Evolutionary conservation across 805 yeast species (phyloP).

Genomic region (Millerozyma acaciae): DNA sequence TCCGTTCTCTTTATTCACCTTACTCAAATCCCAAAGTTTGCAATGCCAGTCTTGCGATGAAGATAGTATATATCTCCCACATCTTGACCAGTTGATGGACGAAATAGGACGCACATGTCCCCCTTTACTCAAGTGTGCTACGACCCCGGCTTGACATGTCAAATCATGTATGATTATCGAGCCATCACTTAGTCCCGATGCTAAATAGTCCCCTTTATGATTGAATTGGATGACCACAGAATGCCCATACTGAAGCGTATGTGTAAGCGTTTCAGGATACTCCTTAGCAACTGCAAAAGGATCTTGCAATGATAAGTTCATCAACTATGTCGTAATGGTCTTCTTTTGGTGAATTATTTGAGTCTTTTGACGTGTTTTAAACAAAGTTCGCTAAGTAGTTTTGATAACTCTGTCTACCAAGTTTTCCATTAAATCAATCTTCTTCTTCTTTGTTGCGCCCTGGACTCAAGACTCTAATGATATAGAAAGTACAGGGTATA

Average conservation of each 20-base stretch:
- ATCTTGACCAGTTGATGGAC: conserved; percentile 67
- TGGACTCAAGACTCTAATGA: no score
- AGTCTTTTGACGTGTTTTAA: no score
- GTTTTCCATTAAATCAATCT: no score
- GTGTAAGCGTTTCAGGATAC: conserved; percentile 79
- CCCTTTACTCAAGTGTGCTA: conserved; percentile 45
- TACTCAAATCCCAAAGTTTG: conserved; percentile 71
- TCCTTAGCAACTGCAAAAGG: conserved; percentile 91
- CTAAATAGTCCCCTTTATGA: conserved; percentile 77
- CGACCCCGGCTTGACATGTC: conserved; percentile 56
- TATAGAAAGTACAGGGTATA: no score
- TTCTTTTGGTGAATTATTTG: no score
- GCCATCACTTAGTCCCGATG: conserved; percentile 76
- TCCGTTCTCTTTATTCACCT: conserved; percentile 19
- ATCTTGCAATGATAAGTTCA: conserved; percentile 82
- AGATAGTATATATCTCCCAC: conserved; percentile 66
- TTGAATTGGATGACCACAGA: conserved; percentile 67
- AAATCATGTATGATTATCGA: conserved; percentile 68
- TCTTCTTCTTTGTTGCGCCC: no score
- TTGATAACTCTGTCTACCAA: no score
- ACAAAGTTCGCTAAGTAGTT: no score
- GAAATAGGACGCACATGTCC: conserved; percentile 74
- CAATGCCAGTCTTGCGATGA: conserved; percentile 81
- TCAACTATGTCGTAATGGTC: conserved; percentile 23
- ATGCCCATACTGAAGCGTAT: conserved; percentile 62